phyloP scores from a whole-genome alignment of 768 basidiomycete genomes.

The Russula sp. region DNA sequence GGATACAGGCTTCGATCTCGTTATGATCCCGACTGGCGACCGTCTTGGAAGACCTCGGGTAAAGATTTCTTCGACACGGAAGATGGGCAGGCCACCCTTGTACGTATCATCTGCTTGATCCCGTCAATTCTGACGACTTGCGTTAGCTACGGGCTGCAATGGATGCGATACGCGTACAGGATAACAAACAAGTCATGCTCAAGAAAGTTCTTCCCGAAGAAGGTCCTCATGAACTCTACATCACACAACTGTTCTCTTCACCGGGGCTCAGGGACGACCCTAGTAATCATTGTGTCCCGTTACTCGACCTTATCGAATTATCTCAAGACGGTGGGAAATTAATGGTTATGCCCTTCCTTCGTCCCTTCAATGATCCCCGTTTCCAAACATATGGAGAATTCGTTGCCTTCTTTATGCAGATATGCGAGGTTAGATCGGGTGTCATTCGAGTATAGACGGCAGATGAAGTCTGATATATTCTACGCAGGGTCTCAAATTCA shows the following conservation, averaged over 20 bases:
- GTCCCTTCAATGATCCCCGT: constrained; percentile 20
- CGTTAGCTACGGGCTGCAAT: constrained; percentile 12
- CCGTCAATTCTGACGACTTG: not conserved
- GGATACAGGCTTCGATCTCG: constrained; percentile 17
- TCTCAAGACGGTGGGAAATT: not conserved
- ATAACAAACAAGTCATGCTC: constrained; percentile 21
- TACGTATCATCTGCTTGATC: not conserved
- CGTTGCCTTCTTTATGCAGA: constrained; percentile 21
- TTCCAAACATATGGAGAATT: constrained; percentile 24
- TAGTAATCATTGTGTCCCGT: constrained; percentile 21
- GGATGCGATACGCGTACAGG: constrained; percentile 21
- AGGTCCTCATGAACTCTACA: constrained; percentile 15
- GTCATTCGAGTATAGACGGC: not conserved
- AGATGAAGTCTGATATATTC: not conserved
- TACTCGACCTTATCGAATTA: constrained; percentile 17
- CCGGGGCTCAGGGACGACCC: constrained; percentile 5
- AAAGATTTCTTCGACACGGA: constrained; percentile 8
- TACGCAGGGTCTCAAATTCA: not conserved
- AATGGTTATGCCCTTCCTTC: constrained; percentile 24
- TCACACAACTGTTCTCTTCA: constrained; percentile 7
- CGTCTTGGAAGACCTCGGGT: constrained; percentile 4
- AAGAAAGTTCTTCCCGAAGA: constrained; percentile 21
- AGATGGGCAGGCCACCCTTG: constrained; percentile 12
- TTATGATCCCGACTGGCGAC: constrained; percentile 11
- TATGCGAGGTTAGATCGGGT: constrained; percentile 8